Base-by-base conservation (phyloP, 2,329 filamentous ascomycete species). In the Colletotrichum sp. region DNA sequence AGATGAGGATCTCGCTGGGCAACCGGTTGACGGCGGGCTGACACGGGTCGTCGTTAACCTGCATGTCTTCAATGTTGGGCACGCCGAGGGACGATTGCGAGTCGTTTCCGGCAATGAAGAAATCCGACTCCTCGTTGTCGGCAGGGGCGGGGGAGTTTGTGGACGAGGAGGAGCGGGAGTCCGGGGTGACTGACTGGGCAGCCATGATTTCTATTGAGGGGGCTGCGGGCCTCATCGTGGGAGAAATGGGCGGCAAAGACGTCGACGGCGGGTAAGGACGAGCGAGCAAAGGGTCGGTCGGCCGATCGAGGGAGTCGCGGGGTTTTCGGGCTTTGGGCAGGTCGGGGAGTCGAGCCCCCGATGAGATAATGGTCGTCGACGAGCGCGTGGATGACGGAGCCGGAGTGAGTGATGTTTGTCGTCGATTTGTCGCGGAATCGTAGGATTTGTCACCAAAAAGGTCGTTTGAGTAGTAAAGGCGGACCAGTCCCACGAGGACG, bases 1-100 rank as follows among this genome's bases (percentile, higher is more conserved):
- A 92, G 81, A 99, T 98, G 83, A 99, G 92, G 77, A 99, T 94
- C 88, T 99, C 97, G 84, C 96, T 96, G 52, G 97, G 97, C 44
- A 99, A 90, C 73, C 94, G 92, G 80, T 94, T 94, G 76, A 98
- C 93, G 64, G 96, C 95, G n/a, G 94, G 93, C 70, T 93, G 86
- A 81, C 93, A 94, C 81, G 91, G 90, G 79, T 92, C 88, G 79
- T 92, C 91, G 80, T 90, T 90, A 78, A 92, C 92, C 82, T 90
- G 93, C 90, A 93, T 94, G 81, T 95, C 94, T 81, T 93, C 93
- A 75, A 95, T 90, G 76, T 94, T 94, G 62, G 94, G 94, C 39
- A 95, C 92, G 69, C 95, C 96, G 72, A 98, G 90, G 1, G 96
- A 98, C 1, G 96, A 98, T 83, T 97, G 92, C 6, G 96, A 98